These are phyloP conservation scores for Kondoa subrosea DNA, from an alignment of 768 basidiomycete species.

Conservation along the genomic window DNA sequence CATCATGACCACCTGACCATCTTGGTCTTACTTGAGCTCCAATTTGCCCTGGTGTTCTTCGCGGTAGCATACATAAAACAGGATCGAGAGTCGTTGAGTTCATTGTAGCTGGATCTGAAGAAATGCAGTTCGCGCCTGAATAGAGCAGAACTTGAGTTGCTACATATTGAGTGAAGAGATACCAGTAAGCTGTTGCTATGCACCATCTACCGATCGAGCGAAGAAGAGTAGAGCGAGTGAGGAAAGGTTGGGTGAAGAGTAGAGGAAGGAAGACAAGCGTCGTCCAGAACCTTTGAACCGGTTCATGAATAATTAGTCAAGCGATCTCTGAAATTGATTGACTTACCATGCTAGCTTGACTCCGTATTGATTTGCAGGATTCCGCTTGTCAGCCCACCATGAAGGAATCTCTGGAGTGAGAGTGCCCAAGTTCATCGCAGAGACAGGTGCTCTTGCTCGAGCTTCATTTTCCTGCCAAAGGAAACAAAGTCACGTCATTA, in stretches of 20 bases:
- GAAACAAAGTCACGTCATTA: neutral
- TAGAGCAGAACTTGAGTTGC: slow-evolving; percentile 51
- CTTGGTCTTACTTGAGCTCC: slow-evolving; percentile 36
- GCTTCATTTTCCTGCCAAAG: neutral
- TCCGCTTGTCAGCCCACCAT: neutral
- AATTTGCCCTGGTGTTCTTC: slow-evolving; percentile 5
- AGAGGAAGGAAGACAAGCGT: neutral
- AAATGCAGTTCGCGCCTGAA: slow-evolving; percentile 63
- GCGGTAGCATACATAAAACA: slow-evolving; percentile 4
- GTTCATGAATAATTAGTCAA: too few species aligned
- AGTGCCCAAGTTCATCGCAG: neutral
- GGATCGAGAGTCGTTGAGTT: neutral
- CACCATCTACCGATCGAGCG: neutral
- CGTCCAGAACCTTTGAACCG: neutral
- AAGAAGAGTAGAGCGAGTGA: neutral
- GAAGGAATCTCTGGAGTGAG: neutral
- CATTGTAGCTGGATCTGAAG: slow-evolving; percentile 16
- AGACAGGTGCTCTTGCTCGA: neutral
- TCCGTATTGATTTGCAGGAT: neutral
- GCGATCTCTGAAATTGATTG: too few species aligned
- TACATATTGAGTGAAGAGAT: slow-evolving; percentile 59
- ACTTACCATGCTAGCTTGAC: neutral
- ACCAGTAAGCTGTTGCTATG: slow-evolving; percentile 50
- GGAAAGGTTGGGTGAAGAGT: neutral
- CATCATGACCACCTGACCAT: slow-evolving; percentile 67